Evolutionary conservation across 2,329 filamentous ascomycete genomes (phyloP).

Genomic region (Bipolaris gigantea): DNA sequence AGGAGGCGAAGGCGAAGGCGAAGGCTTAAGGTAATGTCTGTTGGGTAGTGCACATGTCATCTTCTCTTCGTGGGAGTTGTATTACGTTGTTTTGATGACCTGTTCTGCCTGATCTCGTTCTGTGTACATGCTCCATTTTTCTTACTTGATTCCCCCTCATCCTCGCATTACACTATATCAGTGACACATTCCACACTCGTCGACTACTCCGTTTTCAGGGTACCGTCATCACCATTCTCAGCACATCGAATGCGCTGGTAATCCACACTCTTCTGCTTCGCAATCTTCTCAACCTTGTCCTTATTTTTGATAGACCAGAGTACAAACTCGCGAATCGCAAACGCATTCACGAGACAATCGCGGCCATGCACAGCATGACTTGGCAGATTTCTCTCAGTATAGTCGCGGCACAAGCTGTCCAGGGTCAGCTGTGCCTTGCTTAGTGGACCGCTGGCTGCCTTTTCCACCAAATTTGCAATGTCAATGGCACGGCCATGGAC

Average conservation of each 20-base stretch:
- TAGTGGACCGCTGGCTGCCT: constrained; percentile 37
- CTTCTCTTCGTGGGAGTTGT: too few species aligned
- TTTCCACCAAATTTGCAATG: constrained; percentile 36
- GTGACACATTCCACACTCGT: too few species aligned
- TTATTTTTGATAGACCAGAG: constrained; percentile 52
- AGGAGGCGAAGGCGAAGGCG: constrained; percentile 16
- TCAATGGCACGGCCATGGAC: constrained; percentile 41
- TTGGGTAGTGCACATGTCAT: too few species aligned
- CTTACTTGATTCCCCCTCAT: background rate
- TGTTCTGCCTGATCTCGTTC: background rate
- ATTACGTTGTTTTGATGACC: background rate
- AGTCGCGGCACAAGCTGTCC: constrained; percentile 32
- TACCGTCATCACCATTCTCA: background rate
- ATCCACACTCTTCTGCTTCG: constrained; percentile 30
- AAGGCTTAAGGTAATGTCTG: background rate
- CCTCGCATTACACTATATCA: background rate
- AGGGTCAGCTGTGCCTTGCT: constrained; percentile 37
- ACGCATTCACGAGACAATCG: constrained; percentile 54
- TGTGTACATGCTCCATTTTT: background rate
- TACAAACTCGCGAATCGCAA: constrained; percentile 54
- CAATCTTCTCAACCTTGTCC: constrained; percentile 44
- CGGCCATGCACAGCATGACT: constrained; percentile 43
- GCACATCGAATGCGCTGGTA: constrained; percentile 21
- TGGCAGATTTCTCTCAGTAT: constrained; percentile 15
- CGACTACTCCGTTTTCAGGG: background rate